Conservation (phyloP, 176 grass and related monocot genomes). For the Tillandsia leiboldiana region DNA sequence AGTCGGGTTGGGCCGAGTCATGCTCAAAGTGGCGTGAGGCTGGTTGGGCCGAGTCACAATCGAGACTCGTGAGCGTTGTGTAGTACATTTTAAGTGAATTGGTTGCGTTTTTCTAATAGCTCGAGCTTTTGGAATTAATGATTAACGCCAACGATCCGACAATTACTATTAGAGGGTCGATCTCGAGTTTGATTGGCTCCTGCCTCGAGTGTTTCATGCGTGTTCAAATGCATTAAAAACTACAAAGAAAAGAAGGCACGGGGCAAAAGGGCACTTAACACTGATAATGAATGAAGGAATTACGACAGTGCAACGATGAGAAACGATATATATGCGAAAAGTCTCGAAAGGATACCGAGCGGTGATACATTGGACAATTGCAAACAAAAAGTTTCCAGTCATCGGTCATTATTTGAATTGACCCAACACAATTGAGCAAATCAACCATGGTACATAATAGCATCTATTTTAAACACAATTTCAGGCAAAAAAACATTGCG, state of each 20-base stretch:
- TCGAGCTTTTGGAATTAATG: too few relatives aligned
- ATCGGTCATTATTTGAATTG: neutral
- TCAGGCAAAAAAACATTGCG: neutral
- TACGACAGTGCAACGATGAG: neutral
- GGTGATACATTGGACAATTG: neutral
- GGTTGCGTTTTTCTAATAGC: too few relatives aligned
- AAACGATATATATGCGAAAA: neutral
- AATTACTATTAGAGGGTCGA: too few relatives aligned
- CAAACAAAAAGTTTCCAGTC: neutral
- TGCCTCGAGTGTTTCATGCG: neutral
- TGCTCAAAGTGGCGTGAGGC: too few relatives aligned
- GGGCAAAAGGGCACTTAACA: neutral
- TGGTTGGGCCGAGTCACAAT: too few relatives aligned
- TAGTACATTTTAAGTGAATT: too few relatives aligned
- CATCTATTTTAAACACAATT: neutral
- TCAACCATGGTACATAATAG: neutral
- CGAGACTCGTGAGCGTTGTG: too few relatives aligned
- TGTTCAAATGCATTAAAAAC: neutral
- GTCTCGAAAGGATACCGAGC: neutral
- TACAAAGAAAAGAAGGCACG: neutral
- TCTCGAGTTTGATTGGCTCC: too few relatives aligned
- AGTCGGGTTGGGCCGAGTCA: too few relatives aligned
- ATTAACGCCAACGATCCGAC: too few relatives aligned
- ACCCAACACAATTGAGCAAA: neutral
- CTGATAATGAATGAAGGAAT: neutral